Conservation (phyloP, 2,329 filamentous ascomycete species). For the Pyrenophora teres region DNA sequence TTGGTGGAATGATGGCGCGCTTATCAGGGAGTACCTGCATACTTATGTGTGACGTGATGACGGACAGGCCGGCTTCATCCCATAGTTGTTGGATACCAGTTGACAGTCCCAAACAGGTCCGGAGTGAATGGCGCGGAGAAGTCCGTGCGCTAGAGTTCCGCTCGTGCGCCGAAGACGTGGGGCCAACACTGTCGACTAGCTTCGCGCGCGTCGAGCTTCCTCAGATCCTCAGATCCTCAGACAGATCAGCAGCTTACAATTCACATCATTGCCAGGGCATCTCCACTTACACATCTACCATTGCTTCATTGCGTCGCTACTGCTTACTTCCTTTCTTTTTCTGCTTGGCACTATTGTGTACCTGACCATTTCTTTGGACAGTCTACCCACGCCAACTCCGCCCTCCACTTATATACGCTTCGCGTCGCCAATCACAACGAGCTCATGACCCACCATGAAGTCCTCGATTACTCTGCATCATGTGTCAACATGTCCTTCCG, state of each 20-base stretch:
- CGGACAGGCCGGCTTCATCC: no score
- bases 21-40: no score
- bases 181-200: background rate
- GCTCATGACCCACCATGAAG: background rate
- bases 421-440: slow-evolving; percentile 1
- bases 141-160: background rate
- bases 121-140: background rate
- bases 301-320: background rate
- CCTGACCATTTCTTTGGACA: background rate
- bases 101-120: background rate
- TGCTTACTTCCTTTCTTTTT: background rate
- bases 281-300: background rate
- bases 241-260: background rate
- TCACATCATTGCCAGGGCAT: background rate
- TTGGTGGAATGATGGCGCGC: no score
- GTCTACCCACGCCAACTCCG: background rate
- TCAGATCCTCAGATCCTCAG: background rate
- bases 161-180: background rate
- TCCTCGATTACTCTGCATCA: background rate
- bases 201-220: background rate
- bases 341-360: background rate
- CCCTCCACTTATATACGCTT: background rate
- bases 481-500: slow-evolving; percentile 9
- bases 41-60: no score
- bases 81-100: background rate